Percentiles rank a stretch among this genome's conserved stretches.
These are phyloP conservation scores for Biancaea sappan DNA, from an alignment of 306 rosid species.

Conservation along the genomic window DNA sequence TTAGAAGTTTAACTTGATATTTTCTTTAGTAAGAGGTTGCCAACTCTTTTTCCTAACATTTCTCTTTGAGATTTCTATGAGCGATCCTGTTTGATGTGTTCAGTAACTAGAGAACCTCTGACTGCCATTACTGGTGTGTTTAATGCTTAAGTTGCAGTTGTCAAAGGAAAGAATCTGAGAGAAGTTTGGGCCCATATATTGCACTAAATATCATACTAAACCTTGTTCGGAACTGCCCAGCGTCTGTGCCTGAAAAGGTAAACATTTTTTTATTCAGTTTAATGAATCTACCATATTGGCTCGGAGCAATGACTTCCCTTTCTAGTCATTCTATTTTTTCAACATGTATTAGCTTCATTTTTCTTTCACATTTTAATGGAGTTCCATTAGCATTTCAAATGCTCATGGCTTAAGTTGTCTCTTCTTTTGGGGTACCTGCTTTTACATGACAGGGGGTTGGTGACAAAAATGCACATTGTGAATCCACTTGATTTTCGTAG, in stretches of 20 bases:
- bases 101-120: background rate
- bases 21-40: background rate
- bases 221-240: background rate
- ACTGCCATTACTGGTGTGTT: background rate
- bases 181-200: background rate
- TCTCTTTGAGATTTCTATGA: background rate
- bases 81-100: background rate
- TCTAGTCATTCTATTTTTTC: too few relatives aligned
- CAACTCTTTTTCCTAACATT: background rate
- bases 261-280: too few relatives aligned
- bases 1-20: background rate
- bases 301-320: too few relatives aligned
- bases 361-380: background rate
- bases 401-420: background rate
- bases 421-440: background rate
- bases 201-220: background rate
- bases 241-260: background rate
- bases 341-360: too few relatives aligned
- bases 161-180: background rate
- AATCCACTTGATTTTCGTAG: conserved; percentile 10
- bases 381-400: background rate
- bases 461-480: conserved; percentile 9
- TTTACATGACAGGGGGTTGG: conserved; percentile 12
- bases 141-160: background rate
- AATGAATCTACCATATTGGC: too few relatives aligned